These are phyloP conservation scores for Paralagenidium karlingii DNA, from an alignment of 352 stramenopile species.

Conservation along the genomic window DNA sequence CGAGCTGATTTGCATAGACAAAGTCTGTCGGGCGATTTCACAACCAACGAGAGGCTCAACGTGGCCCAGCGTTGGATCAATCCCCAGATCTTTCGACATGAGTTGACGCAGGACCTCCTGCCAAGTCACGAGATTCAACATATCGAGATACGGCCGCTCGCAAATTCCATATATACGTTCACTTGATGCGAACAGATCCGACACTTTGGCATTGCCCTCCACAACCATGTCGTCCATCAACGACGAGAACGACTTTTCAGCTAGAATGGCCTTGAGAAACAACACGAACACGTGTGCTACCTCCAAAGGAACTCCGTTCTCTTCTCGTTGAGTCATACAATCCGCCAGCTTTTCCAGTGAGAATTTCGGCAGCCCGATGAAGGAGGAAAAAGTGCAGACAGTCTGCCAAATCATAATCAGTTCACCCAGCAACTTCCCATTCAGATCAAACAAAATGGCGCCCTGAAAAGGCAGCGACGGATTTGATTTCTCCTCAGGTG, in stretches of 20 bases:
- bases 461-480: conserved; percentile 17
- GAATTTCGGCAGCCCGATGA: conserved; percentile 42
- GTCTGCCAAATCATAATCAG: conserved; percentile 73
- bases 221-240: conserved; percentile 62
- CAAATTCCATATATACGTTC: conserved; percentile 68
- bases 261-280: conserved; percentile 52
- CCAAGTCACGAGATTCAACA: conserved; percentile 72
- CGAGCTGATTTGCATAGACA: conserved; percentile 75
- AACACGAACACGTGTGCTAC: conserved; percentile 61
- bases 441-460: conserved; percentile 29
- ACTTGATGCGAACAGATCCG: conserved; percentile 56
- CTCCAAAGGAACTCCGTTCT: conserved; percentile 26
- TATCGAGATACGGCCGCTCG: conserved; percentile 47
- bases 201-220: conserved; percentile 70
- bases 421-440: conserved; percentile 49
- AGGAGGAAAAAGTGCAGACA: conserved; percentile 59
- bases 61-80: conserved; percentile 57
- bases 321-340: conserved; percentile 27
- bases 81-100: conserved; percentile 68
- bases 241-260: conserved; percentile 71
- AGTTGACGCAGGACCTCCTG: conserved; percentile 73
- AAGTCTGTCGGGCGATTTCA: conserved; percentile 66
- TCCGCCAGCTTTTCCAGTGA: conserved; percentile 46
- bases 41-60: conserved; percentile 64
- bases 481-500: conserved; percentile 20